A percentile compares a stretch with the other conserved stretches of the same genome.
phyloP scores from a whole-genome alignment of 495 filamentous ascomycete species.

The Aspergillus saccharolyticus region DNA sequence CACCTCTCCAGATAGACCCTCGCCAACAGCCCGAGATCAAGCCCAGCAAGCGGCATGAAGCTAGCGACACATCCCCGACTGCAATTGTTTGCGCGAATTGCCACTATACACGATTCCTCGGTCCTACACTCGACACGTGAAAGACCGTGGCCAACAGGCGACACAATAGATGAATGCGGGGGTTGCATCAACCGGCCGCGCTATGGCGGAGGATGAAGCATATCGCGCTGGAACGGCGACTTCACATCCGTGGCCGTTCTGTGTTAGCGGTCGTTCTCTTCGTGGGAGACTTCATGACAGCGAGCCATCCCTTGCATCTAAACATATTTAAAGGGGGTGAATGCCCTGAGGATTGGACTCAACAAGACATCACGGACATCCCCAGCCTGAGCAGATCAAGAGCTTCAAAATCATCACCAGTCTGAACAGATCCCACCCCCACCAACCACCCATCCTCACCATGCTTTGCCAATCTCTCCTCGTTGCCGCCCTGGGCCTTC shows the following conservation, averaged over 20 bases:
- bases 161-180: background rate
- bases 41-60: background rate
- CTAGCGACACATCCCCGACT: background rate
- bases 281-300: background rate
- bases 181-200: background rate
- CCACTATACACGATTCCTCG: background rate
- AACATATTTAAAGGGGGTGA: background rate
- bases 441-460: background rate
- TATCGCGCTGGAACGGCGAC: background rate
- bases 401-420: too few species aligned
- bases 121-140: background rate
- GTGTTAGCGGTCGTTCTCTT: background rate
- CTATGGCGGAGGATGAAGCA: background rate
- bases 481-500: background rate
- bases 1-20: too few species aligned
- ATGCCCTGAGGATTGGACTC: background rate
- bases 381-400: background rate
- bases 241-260: background rate
- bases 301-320: background rate
- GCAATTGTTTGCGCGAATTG: background rate
- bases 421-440: too few species aligned
- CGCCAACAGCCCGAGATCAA: background rate
- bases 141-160: background rate
- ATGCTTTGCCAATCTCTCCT: background rate
- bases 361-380: background rate